These are phyloP conservation scores for Martiniozyma asiatica DNA, from an alignment of 1,139 yeast species.

Conservation along the genomic window DNA sequence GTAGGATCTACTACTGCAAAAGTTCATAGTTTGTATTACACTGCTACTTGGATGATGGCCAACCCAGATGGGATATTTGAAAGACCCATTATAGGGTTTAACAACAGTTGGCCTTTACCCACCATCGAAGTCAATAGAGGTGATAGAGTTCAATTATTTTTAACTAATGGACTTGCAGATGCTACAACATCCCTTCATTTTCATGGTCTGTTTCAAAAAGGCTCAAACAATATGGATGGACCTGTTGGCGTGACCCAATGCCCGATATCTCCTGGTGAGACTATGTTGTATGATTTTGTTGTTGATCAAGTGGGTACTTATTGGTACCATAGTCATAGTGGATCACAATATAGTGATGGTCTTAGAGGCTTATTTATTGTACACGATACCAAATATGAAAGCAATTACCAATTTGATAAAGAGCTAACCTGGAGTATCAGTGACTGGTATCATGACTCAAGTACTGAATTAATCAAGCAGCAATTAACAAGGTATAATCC, in stretches of 20 bases:
- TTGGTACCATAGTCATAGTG: slow-evolving; percentile 92
- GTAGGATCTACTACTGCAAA: slow-evolving; percentile 24
- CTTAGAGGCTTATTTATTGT: slow-evolving; percentile 73
- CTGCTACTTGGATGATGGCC: slow-evolving; percentile 59
- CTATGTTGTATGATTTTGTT: slow-evolving; percentile 66
- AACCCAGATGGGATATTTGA: slow-evolving; percentile 68
- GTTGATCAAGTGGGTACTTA: slow-evolving; percentile 72
- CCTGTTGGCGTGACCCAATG: slow-evolving; percentile 81
- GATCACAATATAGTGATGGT: slow-evolving; percentile 86
- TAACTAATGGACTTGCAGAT: slow-evolving; percentile 58
- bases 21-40: slow-evolving; percentile 52
- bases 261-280: slow-evolving; percentile 67
- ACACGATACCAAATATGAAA: slow-evolving; percentile 34
- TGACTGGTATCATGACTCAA: slow-evolving; percentile 76
- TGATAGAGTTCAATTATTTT: slow-evolving; percentile 58
- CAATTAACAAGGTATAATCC: slow-evolving; percentile 74
- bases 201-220: slow-evolving; percentile 84
- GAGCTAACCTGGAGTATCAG: slow-evolving; percentile 56
- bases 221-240: slow-evolving; percentile 71
- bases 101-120: slow-evolving; percentile 82
- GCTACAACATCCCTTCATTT: slow-evolving; percentile 71
- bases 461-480: slow-evolving; percentile 36
- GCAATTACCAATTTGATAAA: slow-evolving; percentile 54
- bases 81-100: slow-evolving; percentile 62
- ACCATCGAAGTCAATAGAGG: slow-evolving; percentile 57